Percentiles rank a stretch among this genome's conserved stretches.
Evolutionary conservation across 768 basidiomycete genomes (phyloP).

Genomic region (Aureoboletus auriporus): DNA sequence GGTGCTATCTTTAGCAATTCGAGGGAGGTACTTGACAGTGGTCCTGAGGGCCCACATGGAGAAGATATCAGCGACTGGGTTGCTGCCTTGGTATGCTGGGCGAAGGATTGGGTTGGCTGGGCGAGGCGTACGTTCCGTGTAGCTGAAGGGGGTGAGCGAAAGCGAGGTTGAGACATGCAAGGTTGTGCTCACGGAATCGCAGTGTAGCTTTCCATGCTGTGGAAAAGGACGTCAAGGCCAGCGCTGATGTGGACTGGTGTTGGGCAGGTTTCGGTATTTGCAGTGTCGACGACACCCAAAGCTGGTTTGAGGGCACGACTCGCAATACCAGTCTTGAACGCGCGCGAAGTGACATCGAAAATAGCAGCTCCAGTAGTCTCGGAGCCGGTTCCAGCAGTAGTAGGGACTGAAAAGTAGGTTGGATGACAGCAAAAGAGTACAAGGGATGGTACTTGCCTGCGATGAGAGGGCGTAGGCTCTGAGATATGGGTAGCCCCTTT

Average conservation of each 20-base stretch:
- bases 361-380: conserved; percentile 96
- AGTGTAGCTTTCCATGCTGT: conserved; percentile 92
- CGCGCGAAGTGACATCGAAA: conserved; percentile 84
- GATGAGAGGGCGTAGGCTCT: conserved; percentile 77
- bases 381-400: conserved; percentile 85
- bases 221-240: conserved; percentile 95
- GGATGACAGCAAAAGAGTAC: not conserved
- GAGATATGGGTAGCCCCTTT: conserved; percentile 79
- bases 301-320: conserved; percentile 87
- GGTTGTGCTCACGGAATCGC: conserved; percentile 71
- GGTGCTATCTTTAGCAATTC: conserved; percentile 72
- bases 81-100: conserved; percentile 92
- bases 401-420: conserved; percentile 44
- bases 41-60: conserved; percentile 90
- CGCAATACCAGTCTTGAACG: conserved; percentile 97
- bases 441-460: conserved; percentile 46
- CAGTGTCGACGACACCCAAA: conserved; percentile 82
- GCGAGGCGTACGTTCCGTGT: conserved; percentile 84
- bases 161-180: not conserved
- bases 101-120: conserved; percentile 87
- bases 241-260: conserved; percentile 90
- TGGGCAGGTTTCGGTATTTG: conserved; percentile 89
- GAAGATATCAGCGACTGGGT: conserved; percentile 94
- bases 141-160: conserved; percentile 41
- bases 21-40: conserved; percentile 84